Conservation (phyloP, 2,329 filamentous ascomycete genomes). For the Alternaria ventricosa region DNA sequence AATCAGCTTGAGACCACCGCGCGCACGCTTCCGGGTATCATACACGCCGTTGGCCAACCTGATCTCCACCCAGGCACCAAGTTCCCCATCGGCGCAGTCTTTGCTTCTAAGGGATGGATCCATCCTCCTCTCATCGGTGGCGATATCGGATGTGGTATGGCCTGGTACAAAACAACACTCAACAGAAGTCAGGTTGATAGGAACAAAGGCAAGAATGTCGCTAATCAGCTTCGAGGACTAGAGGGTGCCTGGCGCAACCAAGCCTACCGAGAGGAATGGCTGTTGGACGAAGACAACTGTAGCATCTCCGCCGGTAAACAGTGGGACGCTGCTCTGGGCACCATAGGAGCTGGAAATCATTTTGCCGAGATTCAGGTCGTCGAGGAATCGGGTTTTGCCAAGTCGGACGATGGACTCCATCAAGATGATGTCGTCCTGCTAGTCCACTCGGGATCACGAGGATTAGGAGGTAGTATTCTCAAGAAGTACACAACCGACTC, state of each 20-base stretch:
- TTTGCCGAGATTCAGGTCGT: constrained; percentile 51
- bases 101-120: constrained; percentile 44
- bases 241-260: constrained; percentile 44
- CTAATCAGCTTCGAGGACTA: constrained; percentile 44
- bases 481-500: constrained; percentile 35
- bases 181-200: constrained; percentile 41
- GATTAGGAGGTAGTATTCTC: constrained; percentile 45
- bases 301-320: constrained; percentile 36
- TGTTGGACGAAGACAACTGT: constrained; percentile 19
- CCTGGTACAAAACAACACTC: constrained; percentile 46
- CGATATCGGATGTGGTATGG: constrained; percentile 51
- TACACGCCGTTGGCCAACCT: constrained; percentile 45
- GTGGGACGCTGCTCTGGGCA: constrained; percentile 45
- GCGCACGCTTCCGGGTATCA: constrained; percentile 42
- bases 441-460: constrained; percentile 48
- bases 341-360: constrained; percentile 49
- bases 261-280: constrained; percentile 38
- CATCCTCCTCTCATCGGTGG: constrained; percentile 49
- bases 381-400: constrained; percentile 25
- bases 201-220: constrained; percentile 43
- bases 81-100: constrained; percentile 49
- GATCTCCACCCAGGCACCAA: constrained; percentile 48
- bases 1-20: constrained; percentile 42
- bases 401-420: constrained; percentile 17
- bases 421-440: constrained; percentile 46